phyloP scores from a whole-genome alignment of 306 rosid genomes.

The Begonia loranthoides region DNA sequence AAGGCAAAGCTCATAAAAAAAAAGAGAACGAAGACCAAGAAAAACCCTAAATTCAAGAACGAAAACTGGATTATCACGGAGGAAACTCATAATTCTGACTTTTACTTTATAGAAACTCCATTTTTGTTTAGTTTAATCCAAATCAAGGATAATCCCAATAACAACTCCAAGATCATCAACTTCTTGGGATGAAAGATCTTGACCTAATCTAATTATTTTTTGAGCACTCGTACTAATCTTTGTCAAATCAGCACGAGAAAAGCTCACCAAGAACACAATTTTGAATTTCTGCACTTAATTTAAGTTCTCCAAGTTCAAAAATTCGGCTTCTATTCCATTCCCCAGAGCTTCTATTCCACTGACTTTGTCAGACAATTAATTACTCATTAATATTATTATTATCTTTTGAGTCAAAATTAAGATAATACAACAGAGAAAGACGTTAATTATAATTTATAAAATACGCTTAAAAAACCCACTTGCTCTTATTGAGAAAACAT shows the following conservation, averaged over 20 bases:
- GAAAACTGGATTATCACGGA: neutral
- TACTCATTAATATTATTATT: neutral
- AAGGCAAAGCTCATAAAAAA: neutral
- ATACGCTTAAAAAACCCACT: neutral
- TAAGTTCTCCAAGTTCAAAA: conserved; percentile 16
- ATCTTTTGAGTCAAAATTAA: neutral
- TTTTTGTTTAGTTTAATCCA: neutral
- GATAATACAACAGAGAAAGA: neutral
- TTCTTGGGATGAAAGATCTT: neutral
- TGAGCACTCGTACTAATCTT: no score
- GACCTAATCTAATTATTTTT: neutral
- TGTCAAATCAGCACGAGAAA: conserved; percentile 4
- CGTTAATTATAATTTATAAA: neutral
- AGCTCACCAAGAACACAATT: conserved; percentile 8
- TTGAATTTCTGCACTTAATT: conserved; percentile 5
- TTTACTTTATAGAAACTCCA: neutral
- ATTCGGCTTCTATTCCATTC: neutral
- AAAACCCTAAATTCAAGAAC: conserved; percentile 5
- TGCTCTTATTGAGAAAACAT: neutral
- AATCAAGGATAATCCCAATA: no score
- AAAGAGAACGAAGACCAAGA: conserved; percentile 5
- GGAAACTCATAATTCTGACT: neutral
- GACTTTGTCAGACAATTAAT: neutral
- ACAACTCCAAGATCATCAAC: neutral
- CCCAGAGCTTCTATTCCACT: neutral